phyloP scores from a whole-genome alignment of 495 filamentous ascomycete species.

The Clavariopsis aquatica region DNA sequence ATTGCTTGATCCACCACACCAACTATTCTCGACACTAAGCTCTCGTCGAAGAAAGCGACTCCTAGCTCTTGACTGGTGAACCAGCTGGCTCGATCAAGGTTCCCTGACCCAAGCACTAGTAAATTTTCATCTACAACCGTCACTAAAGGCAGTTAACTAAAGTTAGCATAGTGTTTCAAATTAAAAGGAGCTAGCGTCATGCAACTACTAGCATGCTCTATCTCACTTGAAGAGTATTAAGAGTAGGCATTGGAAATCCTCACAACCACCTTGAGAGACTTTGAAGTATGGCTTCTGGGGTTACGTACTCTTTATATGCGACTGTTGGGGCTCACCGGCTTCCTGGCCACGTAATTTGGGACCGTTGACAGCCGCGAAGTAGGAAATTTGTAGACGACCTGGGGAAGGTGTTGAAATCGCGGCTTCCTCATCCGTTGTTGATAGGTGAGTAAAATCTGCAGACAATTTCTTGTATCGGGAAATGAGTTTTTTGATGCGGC shows the following conservation, averaged over 20 bases:
- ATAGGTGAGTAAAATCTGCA: not conserved
- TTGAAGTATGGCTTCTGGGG: no score
- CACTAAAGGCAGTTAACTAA: no score
- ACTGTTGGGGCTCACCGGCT: conserved; percentile 57
- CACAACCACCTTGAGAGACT: no score
- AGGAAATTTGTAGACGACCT: conserved; percentile 49
- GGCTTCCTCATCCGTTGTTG: conserved; percentile 22
- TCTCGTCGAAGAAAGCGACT: conserved; percentile 58
- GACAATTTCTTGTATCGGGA: conserved; percentile 47
- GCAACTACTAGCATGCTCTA: no score
- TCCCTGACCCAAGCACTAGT: conserved; percentile 69
- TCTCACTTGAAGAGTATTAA: no score
- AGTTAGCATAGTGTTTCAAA: no score
- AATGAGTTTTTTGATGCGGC: conserved; percentile 57
- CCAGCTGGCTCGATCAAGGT: conserved; percentile 76
- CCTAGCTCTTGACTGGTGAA: conserved; percentile 78
- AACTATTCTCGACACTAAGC: conserved; percentile 50
- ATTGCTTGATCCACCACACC: conserved; percentile 46
- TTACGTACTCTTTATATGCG: conserved; percentile 75
- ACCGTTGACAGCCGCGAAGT: conserved; percentile 46
- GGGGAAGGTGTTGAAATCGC: not conserved
- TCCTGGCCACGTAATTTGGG: conserved; percentile 14
- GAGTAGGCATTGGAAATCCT: no score
- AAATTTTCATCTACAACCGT: conserved; percentile 62
- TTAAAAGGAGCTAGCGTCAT: no score